Evolutionary conservation across 2,329 filamentous ascomycete genomes (phyloP).

Genomic region (Cladosporium halotolerans): DNA sequence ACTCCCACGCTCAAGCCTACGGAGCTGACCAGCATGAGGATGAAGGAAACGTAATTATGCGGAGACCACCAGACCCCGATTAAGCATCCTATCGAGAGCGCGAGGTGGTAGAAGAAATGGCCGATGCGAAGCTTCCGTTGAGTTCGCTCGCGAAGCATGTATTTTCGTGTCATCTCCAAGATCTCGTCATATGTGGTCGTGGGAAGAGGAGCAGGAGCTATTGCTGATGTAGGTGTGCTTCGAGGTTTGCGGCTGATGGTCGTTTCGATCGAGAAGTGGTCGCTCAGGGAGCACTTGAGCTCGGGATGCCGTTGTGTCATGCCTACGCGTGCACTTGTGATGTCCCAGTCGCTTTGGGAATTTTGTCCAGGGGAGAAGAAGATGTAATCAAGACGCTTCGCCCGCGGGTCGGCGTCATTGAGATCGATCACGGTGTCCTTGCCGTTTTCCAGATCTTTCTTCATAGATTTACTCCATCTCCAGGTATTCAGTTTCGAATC

Average conservation of each 20-base stretch:
- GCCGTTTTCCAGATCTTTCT: slow-evolving; percentile 60
- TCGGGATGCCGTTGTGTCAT: slow-evolving; percentile 77
- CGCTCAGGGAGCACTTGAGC: slow-evolving; percentile 79
- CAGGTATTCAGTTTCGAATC: slow-evolving; percentile 86
- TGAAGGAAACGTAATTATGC: slow-evolving; percentile 67
- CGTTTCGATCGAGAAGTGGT: slow-evolving; percentile 88
- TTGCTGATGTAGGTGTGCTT: background rate
- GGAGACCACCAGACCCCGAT: slow-evolving; percentile 83
- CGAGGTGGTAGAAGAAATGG: slow-evolving; percentile 66
- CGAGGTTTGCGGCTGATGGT: slow-evolving; percentile 53
- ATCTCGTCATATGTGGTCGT: slow-evolving; percentile 59
- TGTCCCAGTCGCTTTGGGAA: slow-evolving; percentile 51
- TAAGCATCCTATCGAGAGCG: slow-evolving; percentile 66
- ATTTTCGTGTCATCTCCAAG: slow-evolving; percentile 61
- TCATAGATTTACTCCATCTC: slow-evolving; percentile 72
- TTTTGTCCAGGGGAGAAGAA: slow-evolving; percentile 55
- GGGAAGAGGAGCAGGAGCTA: slow-evolving; percentile 11
- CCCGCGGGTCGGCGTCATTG: slow-evolving; percentile 61
- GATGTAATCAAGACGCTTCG: slow-evolving; percentile 91
- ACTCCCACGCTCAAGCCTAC: slow-evolving; percentile 69
- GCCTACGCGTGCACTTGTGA: slow-evolving; percentile 65
- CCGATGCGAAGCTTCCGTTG: slow-evolving; percentile 66
- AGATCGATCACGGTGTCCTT: slow-evolving; percentile 59
- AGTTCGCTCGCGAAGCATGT: slow-evolving; percentile 61
- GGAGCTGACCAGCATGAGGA: slow-evolving; percentile 74